phyloP scores from a whole-genome alignment of 441 rosid genomes.

The California macrophylla region DNA sequence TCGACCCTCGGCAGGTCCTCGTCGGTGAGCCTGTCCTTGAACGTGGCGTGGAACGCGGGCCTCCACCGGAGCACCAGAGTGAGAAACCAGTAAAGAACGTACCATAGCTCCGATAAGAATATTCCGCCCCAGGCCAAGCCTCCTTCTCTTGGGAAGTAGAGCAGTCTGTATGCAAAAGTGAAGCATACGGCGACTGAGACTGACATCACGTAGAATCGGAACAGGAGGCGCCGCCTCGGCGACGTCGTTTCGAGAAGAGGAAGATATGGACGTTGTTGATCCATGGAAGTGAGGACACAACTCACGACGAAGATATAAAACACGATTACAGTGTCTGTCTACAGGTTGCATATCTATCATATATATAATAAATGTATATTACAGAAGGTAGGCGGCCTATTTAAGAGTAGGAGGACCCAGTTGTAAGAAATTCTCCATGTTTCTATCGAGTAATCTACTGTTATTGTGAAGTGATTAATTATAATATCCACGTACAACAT shows the following conservation, averaged over 20 bases:
- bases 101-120: conserved; percentile 19
- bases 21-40: conserved; percentile 19
- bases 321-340: too few relatives aligned
- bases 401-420: too few relatives aligned
- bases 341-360: too few relatives aligned
- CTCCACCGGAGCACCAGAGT: conserved; percentile 10
- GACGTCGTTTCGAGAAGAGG: conserved; percentile 14
- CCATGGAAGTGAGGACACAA: too few relatives aligned
- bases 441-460: too few relatives aligned
- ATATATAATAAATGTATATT: too few relatives aligned
- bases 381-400: too few relatives aligned
- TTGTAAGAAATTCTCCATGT: too few relatives aligned
- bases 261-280: too few relatives aligned
- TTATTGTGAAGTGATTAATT: too few relatives aligned
- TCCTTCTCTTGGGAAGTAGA: conserved; percentile 7
- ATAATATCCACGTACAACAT: too few relatives aligned
- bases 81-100: conserved; percentile 4
- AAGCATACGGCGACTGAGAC: conserved; percentile 10
- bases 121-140: conserved; percentile 17
- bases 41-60: conserved; percentile 12
- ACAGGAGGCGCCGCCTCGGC: conserved; percentile 11
- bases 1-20: conserved; percentile 15
- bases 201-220: not conserved
- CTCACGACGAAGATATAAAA: too few relatives aligned
- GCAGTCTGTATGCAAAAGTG: conserved; percentile 9